phyloP scores from a whole-genome alignment of 192 early-diverging fungal species.

The Spizellomyces sp. region DNA sequence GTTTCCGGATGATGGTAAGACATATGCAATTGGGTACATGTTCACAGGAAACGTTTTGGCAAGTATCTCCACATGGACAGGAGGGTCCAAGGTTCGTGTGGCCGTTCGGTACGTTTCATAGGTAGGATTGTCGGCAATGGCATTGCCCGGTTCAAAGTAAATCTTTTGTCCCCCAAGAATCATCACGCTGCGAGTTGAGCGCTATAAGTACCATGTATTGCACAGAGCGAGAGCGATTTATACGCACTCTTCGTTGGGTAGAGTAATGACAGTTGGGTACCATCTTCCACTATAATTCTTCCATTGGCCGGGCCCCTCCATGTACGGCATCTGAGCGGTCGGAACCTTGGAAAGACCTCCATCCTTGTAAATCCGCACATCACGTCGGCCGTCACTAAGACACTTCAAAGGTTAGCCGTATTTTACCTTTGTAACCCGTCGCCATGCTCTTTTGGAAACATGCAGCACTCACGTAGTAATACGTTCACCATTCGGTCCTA shows the following conservation, averaged over 20 bases:
- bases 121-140: slow-evolving; percentile 11
- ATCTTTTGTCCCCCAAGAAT: slow-evolving; percentile 14
- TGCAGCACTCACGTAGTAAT: background rate
- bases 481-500: background rate
- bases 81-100: slow-evolving; percentile 10
- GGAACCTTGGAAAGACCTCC: background rate
- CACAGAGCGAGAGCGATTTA: no score
- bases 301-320: slow-evolving; percentile 10
- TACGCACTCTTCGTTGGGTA: slow-evolving; percentile 9
- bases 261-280: slow-evolving; percentile 25
- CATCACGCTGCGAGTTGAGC: background rate
- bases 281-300: slow-evolving; percentile 9
- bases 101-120: slow-evolving; percentile 24
- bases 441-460: background rate
- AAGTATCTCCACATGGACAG: slow-evolving; percentile 4
- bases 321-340: background rate
- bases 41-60: slow-evolving; percentile 8
- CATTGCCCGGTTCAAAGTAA: background rate
- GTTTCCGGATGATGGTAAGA: slow-evolving; percentile 18
- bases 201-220: no score
- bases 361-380: slow-evolving; percentile 11
- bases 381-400: background rate
- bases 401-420: background rate
- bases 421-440: background rate
- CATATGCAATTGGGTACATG: slow-evolving; percentile 25